phyloP scores from a whole-genome alignment of 768 basidiomycete genomes.

The Phylloporus arenicola region DNA sequence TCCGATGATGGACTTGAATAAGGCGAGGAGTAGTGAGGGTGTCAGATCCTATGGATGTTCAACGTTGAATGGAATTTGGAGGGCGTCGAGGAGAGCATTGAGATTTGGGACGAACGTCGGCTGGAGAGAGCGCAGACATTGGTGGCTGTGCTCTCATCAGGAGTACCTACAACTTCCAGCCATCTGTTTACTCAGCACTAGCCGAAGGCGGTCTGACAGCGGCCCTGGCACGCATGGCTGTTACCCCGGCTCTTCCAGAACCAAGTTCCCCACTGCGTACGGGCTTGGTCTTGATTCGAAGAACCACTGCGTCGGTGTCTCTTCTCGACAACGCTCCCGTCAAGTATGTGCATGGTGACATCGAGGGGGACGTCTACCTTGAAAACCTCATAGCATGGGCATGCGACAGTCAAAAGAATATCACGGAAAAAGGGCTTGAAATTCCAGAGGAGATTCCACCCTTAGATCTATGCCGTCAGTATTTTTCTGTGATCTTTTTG shows the following conservation, averaged over 20 bases:
- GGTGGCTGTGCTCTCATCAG: not conserved
- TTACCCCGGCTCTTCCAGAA: conserved; percentile 17
- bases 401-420: conserved; percentile 53
- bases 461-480: conserved; percentile 78
- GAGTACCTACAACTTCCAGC: no score
- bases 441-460: conserved; percentile 70
- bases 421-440: conserved; percentile 60
- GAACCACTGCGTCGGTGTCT: conserved; percentile 50
- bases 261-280: conserved; percentile 13
- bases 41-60: conserved; percentile 58
- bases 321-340: conserved; percentile 58
- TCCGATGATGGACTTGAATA: conserved; percentile 58
- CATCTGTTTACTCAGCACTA: no score
- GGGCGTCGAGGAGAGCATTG: conserved; percentile 41
- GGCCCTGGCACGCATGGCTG: conserved; percentile 42
- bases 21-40: conserved; percentile 63
- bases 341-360: conserved; percentile 69
- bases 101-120: conserved; percentile 27
- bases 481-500: not conserved
- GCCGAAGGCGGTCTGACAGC: conserved; percentile 43
- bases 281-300: conserved; percentile 41
- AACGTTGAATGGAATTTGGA: conserved; percentile 44
- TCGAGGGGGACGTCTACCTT: conserved; percentile 62
- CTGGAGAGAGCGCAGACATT: not conserved
- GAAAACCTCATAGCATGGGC: conserved; percentile 59